Percentiles rank a stretch among this genome's conserved stretches.
These are phyloP conservation scores for Hippophae rhamnoides DNA, from an alignment of 306 rosid genomes.

Conservation along the genomic window DNA sequence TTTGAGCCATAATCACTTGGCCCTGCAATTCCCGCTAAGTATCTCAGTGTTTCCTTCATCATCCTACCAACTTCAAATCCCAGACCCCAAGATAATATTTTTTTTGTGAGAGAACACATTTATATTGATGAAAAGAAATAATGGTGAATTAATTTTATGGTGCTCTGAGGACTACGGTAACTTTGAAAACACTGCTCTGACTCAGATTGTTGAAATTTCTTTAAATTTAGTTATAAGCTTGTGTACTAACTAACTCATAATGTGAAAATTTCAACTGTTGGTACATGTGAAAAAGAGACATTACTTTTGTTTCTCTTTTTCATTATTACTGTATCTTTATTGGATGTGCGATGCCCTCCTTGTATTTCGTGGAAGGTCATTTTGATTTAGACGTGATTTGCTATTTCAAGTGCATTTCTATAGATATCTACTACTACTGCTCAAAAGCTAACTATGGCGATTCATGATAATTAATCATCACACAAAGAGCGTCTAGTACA, in stretches of 20 bases:
- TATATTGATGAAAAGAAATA: no score
- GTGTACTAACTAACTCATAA: not conserved
- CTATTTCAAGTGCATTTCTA: conserved; percentile 16
- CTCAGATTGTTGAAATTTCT: no score
- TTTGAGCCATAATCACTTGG: conserved; percentile 97
- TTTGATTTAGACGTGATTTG: conserved; percentile 24
- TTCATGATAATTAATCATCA: conserved; percentile 28
- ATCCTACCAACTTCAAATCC: conserved; percentile 22
- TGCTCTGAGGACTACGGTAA: not conserved
- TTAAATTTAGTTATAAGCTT: no score
- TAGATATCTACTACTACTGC: not conserved
- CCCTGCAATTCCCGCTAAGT: conserved; percentile 93
- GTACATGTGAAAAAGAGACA: not conserved
- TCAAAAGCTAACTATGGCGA: conserved; percentile 14
- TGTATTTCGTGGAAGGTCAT: conserved; percentile 20
- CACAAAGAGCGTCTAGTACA: conserved; percentile 19
- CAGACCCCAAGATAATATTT: conserved; percentile 2
- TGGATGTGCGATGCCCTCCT: conserved; percentile 19
- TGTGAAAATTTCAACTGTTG: not conserved
- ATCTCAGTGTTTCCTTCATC: conserved; percentile 77
- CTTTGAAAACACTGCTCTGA: no score
- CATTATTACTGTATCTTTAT: conserved; percentile 36
- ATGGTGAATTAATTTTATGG: conserved; percentile 10
- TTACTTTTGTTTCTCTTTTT: conserved; percentile 16
- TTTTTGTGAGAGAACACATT: not conserved